Evolutionary conservation across 78 protist species (phyloP).

Genomic region (Chrysochromulina tobinii): DNA sequence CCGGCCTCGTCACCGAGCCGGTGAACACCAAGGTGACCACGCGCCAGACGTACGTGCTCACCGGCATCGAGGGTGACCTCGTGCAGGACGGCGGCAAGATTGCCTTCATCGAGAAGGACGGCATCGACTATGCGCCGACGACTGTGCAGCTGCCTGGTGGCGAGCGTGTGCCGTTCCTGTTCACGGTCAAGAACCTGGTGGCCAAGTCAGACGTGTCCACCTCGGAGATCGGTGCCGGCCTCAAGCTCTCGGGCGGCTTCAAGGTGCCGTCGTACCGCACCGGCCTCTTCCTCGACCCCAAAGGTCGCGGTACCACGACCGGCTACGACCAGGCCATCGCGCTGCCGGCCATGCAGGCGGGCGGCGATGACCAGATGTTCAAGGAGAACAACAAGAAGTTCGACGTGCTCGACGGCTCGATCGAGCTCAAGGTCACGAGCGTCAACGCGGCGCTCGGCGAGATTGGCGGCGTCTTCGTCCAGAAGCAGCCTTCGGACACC

Average conservation of each 20-base stretch:
- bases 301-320: constrained; percentile 56
- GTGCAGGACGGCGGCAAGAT: constrained; percentile 19
- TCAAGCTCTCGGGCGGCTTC: not conserved
- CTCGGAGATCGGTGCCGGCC: not conserved
- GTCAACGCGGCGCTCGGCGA: constrained; percentile 40
- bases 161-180: constrained; percentile 57
- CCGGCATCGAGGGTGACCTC: constrained; percentile 36
- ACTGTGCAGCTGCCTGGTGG: constrained; percentile 65
- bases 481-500: constrained; percentile 57
- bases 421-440: constrained; percentile 9
- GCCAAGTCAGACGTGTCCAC: constrained; percentile 11
- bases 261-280: constrained; percentile 59
- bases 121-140: constrained; percentile 52
- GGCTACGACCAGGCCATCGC: constrained; percentile 59
- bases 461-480: constrained; percentile 48
- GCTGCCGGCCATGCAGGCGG: constrained; percentile 49
- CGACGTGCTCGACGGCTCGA: not conserved
- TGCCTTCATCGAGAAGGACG: constrained; percentile 40
- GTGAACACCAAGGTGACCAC: constrained; percentile 32
- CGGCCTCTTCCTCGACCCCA: constrained; percentile 62
- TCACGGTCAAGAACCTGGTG: constrained; percentile 54
- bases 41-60: constrained; percentile 52
- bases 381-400: constrained; percentile 55
- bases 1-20: not conserved
- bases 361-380: constrained; percentile 28